Conservation (phyloP, 306 rosid genomes). For the Trifolium repens region DNA sequence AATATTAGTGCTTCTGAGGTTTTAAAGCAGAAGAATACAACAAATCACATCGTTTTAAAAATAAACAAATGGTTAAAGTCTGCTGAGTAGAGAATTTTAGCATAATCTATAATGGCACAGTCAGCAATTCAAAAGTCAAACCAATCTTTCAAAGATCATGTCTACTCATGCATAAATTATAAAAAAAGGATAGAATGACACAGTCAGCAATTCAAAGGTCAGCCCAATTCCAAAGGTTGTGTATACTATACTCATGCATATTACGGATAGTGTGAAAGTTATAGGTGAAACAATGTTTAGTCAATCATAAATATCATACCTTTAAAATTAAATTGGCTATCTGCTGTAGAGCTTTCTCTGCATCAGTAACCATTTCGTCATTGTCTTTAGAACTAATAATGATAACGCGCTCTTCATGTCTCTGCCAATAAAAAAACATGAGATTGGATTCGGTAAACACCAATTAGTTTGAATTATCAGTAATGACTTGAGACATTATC, state of each 20-base stretch:
- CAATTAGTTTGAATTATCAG: slow-evolving; percentile 3
- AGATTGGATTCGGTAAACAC: slow-evolving; percentile 32
- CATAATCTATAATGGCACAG: too few species aligned
- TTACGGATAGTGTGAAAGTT: background rate
- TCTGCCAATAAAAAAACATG: slow-evolving; percentile 57
- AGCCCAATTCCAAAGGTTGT: slow-evolving; percentile 19
- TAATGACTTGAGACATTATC: background rate
- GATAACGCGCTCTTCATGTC: slow-evolving; percentile 94
- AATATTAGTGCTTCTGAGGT: slow-evolving; percentile 1
- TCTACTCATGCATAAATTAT: slow-evolving; percentile 4
- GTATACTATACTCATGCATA: slow-evolving; percentile 10
- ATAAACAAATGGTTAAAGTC: background rate
- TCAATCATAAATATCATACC: slow-evolving; percentile 53
- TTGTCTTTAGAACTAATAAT: slow-evolving; percentile 82
- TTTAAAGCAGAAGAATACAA: slow-evolving; percentile 21
- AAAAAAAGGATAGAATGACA: background rate
- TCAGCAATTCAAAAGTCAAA: too few species aligned
- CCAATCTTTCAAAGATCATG: too few species aligned
- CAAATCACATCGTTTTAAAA: slow-evolving; percentile 15
- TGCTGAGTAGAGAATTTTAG: background rate
- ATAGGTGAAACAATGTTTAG: slow-evolving; percentile 20
- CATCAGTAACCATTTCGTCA: slow-evolving; percentile 70
- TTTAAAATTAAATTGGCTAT: slow-evolving; percentile 76
- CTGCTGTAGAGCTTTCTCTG: slow-evolving; percentile 83
- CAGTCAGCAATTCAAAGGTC: background rate